Percentiles rank a stretch among this genome's conserved stretches.
Evolutionary conservation across 768 basidiomycete genomes (phyloP).

Genomic region (Boletus huronensis): DNA sequence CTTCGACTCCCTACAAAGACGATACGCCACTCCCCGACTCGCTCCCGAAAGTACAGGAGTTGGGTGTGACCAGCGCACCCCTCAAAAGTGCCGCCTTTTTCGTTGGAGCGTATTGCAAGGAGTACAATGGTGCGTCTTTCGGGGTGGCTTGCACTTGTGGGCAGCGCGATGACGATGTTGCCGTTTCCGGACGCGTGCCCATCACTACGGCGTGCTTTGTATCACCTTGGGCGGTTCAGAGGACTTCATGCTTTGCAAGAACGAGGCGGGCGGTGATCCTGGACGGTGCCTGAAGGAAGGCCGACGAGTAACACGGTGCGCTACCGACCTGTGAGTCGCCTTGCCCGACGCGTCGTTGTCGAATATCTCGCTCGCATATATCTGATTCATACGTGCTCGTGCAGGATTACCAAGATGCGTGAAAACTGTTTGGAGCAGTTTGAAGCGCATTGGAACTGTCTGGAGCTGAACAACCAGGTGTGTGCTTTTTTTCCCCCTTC

Average conservation of each 20-base stretch:
- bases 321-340: constrained; percentile 79
- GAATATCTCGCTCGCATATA: neutral
- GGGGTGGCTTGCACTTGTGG: neutral
- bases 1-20: constrained; percentile 54
- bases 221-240: constrained; percentile 43
- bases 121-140: constrained; percentile 81
- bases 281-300: constrained; percentile 95
- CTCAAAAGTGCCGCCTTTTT: constrained; percentile 97
- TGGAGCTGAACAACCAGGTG: constrained; percentile 94
- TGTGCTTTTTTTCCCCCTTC: constrained; percentile 25
- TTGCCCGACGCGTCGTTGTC: neutral
- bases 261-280: constrained; percentile 77
- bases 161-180: neutral
- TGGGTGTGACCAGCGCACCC: constrained; percentile 88
- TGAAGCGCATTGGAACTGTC: constrained; percentile 89
- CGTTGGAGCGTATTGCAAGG: constrained; percentile 92
- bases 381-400: neutral
- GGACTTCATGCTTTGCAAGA: constrained; percentile 98
- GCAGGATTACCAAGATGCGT: constrained; percentile 88
- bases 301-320: constrained; percentile 91
- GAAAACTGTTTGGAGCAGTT: constrained; percentile 87
- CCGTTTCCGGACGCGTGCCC: neutral
- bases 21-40: constrained; percentile 62
- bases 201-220: neutral
- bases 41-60: constrained; percentile 78